These are phyloP conservation scores for Aspergillus proliferans DNA, from an alignment of 2,329 filamentous ascomycete species.

Conservation along the genomic window DNA sequence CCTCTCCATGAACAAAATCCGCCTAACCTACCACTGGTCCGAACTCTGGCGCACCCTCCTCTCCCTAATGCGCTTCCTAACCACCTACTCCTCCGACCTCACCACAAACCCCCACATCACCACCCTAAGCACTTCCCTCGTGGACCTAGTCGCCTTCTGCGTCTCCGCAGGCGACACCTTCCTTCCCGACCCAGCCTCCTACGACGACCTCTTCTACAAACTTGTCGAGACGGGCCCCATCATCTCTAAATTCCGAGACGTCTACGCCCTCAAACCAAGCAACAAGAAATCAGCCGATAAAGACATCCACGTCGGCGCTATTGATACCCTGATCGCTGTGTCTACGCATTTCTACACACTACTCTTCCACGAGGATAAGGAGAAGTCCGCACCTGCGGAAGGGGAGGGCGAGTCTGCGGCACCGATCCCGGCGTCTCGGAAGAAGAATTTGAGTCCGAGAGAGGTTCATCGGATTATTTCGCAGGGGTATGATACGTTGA, in stretches of 20 bases:
- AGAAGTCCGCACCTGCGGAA: constrained; percentile 12
- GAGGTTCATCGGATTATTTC: constrained; percentile 91
- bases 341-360: constrained; percentile 76
- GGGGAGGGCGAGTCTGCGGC: constrained; percentile 18
- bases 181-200: constrained; percentile 75
- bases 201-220: constrained; percentile 98
- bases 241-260: constrained; percentile 72
- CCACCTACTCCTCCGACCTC: constrained; percentile 75
- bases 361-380: constrained; percentile 52
- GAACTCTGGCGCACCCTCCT: constrained; percentile 88
- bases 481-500: constrained; percentile 90
- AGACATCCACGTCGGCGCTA: constrained; percentile 54
- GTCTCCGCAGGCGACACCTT: constrained; percentile 86
- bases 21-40: constrained; percentile 86
- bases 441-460: constrained; percentile 68
- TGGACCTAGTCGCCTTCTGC: constrained; percentile 76
- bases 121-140: constrained; percentile 67
- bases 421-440: constrained; percentile 30
- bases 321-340: constrained; percentile 78
- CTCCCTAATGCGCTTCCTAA: constrained; percentile 82
- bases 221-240: constrained; percentile 85
- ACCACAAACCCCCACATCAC: constrained; percentile 63
- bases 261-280: constrained; percentile 50
- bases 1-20: constrained; percentile 72
- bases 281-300: constrained; percentile 10